phyloP scores from a whole-genome alignment of 805 yeast genomes.

The Teunomyces funiuensis region DNA sequence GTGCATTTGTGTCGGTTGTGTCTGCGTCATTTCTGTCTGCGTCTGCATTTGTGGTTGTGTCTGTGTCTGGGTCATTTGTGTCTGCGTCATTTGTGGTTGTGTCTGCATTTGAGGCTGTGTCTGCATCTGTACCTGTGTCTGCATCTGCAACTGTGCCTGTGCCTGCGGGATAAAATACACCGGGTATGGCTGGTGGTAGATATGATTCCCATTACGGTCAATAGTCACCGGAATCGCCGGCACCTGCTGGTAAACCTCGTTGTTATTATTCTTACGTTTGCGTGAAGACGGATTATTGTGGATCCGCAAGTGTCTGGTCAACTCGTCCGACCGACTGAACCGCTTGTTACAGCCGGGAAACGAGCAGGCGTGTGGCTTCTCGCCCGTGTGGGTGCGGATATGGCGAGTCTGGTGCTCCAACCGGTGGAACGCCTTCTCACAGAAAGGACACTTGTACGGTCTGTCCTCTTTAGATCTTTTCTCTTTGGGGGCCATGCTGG shows the following conservation, averaged over 20 bases:
- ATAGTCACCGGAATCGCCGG: constrained; percentile 10
- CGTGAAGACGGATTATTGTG: constrained; percentile 70
- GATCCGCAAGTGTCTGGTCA: constrained; percentile 70
- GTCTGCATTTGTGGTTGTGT: background rate
- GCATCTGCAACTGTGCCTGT: constrained; percentile 3
- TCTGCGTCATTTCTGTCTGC: constrained; percentile 1
- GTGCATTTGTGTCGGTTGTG: background rate
- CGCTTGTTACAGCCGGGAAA: constrained; percentile 69
- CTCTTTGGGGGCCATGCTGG: constrained; percentile 12
- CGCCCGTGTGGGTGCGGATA: constrained; percentile 79
- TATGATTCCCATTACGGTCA: constrained; percentile 26
- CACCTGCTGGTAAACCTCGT: background rate
- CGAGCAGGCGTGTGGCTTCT: constrained; percentile 75
- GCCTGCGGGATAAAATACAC: constrained; percentile 29
- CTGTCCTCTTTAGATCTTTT: constrained; percentile 22
- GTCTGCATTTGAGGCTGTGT: constrained; percentile 2
- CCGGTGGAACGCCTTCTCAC: constrained; percentile 73
- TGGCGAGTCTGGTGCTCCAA: constrained; percentile 79
- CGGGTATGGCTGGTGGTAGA: constrained; percentile 36
- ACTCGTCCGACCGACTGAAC: constrained; percentile 70
- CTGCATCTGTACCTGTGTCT: constrained; percentile 2
- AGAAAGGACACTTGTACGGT: constrained; percentile 74
- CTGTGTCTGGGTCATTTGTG: constrained; percentile 1
- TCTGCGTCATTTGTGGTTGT: background rate
- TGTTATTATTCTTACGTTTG: constrained; percentile 48